Conservation (phyloP, 2,329 filamentous ascomycete genomes). For the Neonectria punicea region DNA sequence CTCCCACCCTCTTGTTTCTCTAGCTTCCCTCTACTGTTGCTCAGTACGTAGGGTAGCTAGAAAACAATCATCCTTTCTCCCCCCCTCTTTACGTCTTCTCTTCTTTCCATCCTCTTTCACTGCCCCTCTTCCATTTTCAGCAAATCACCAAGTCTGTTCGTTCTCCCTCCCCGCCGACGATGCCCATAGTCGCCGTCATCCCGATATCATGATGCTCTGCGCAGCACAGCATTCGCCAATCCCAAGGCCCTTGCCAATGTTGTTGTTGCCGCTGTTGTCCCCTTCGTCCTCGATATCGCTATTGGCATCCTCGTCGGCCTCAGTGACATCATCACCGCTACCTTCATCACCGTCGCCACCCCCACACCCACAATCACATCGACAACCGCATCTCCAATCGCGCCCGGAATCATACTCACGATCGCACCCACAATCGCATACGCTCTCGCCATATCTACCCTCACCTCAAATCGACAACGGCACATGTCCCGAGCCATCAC, state of each 20-base stretch:
- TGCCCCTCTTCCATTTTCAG: constrained; percentile 6
- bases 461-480: constrained; percentile 28
- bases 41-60: constrained; percentile 24
- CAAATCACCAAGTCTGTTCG: constrained; percentile 20
- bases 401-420: constrained; percentile 8
- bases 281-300: constrained; percentile 25
- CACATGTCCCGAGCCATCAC: constrained; percentile 40
- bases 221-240: constrained; percentile 49
- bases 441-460: constrained; percentile 16
- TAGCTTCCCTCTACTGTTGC: constrained; percentile 25
- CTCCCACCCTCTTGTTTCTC: constrained; percentile 14
- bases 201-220: constrained; percentile 57
- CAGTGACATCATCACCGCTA: constrained; percentile 24
- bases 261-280: constrained; percentile 24
- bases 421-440: constrained; percentile 17
- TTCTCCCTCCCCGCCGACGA: constrained; percentile 36
- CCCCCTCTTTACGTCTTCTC: constrained; percentile 1
- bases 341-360: constrained; percentile 17
- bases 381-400: constrained; percentile 11
- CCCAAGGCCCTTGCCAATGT: constrained; percentile 41
- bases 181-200: constrained; percentile 46
- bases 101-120: constrained; percentile 3
- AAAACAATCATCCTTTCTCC: constrained; percentile 16
- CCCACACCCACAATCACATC: constrained; percentile 14
- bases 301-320: constrained; percentile 17